phyloP scores from a whole-genome alignment of 805 yeast species.

The Cyberlindnera americana region DNA sequence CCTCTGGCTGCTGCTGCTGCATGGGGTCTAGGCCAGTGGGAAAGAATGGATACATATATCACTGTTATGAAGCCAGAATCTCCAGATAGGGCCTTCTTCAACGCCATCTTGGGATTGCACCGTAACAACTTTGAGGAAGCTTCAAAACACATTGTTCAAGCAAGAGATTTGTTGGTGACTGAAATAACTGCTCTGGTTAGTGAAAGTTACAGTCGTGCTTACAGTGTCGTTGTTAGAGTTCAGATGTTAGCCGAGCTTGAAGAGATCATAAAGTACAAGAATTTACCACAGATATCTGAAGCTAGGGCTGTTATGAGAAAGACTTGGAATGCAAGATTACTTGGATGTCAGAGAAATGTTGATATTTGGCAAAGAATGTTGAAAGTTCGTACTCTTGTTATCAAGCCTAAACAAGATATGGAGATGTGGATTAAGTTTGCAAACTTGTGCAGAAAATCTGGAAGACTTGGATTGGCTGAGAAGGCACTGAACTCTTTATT shows the following conservation, averaged over 20 bases:
- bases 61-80: constrained; percentile 87
- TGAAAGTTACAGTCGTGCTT: constrained; percentile 95
- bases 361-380: constrained; percentile 98
- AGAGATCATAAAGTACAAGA: constrained; percentile 87
- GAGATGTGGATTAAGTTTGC: constrained; percentile 98
- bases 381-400: constrained; percentile 87
- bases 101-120: constrained; percentile 83
- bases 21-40: constrained; percentile 98
- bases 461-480: constrained; percentile 88
- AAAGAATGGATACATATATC: constrained; percentile 87
- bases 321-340: constrained; percentile 89
- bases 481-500: constrained; percentile 78
- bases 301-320: constrained; percentile 74
- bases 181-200: constrained; percentile 93
- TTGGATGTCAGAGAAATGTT: constrained; percentile 94
- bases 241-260: constrained; percentile 97
- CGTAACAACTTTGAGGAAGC: constrained; percentile 84
- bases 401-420: constrained; percentile 94
- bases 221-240: constrained; percentile 92
- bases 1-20: constrained; percentile 99
- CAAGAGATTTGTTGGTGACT: constrained; percentile 85
- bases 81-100: constrained; percentile 93
- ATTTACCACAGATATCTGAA: constrained; percentile 78
- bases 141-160: constrained; percentile 68
- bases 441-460: constrained; percentile 90